phyloP scores from a whole-genome alignment of 305 asterid species.

The Fraxinus velutina region DNA sequence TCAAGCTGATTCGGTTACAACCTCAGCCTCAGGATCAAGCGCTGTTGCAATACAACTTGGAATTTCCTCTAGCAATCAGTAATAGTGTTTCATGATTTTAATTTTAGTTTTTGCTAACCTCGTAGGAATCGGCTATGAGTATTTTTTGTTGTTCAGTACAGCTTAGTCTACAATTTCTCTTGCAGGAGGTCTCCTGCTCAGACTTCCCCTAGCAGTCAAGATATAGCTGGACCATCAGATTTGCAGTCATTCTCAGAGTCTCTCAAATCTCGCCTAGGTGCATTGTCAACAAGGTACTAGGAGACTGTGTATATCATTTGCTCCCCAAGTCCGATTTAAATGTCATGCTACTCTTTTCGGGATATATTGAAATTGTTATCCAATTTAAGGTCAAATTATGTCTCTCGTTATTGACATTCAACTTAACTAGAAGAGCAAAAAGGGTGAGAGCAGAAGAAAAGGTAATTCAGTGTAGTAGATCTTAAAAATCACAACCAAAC shows the following conservation, averaged over 20 bases:
- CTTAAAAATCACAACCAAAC: background rate
- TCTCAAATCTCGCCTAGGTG: constrained; percentile 63
- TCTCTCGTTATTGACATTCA: background rate
- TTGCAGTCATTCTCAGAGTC: constrained; percentile 71
- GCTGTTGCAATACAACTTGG: constrained; percentile 43
- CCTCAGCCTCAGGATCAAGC: constrained; percentile 49
- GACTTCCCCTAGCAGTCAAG: constrained; percentile 56
- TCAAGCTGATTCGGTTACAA: constrained; percentile 43
- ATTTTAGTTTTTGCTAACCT: background rate
- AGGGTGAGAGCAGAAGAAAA: background rate
- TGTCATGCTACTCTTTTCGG: background rate
- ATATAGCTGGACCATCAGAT: constrained; percentile 82
- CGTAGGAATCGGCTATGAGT: constrained; percentile 10
- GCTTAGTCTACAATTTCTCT: constrained; percentile 26
- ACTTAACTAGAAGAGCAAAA: background rate
- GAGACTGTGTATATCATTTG: constrained; percentile 26
- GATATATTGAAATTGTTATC: background rate
- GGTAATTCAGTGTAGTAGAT: background rate
- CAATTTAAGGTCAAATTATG: background rate
- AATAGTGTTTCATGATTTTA: constrained; percentile 13
- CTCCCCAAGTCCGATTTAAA: constrained; percentile 9
- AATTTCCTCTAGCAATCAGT: constrained; percentile 51
- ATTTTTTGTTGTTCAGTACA: constrained; percentile 17
- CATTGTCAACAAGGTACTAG: constrained; percentile 68
- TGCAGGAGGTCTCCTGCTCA: constrained; percentile 54